Conservation (phyloP, 805 yeast genomes). For the Trichomonascus vanleenenianus region DNA sequence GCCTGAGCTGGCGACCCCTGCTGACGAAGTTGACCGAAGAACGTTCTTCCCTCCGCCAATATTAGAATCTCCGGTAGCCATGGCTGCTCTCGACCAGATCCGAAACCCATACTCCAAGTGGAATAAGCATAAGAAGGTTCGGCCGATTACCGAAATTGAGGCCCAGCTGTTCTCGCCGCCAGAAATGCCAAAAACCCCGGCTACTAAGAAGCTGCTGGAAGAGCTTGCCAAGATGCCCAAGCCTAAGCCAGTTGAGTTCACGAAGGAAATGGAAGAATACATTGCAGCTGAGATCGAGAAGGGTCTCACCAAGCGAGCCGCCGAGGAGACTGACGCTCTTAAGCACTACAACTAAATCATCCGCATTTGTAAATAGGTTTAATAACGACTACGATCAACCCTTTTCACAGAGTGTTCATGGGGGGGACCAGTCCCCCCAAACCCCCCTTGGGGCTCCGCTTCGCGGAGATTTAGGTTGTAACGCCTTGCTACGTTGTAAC, state of each 20-base stretch:
- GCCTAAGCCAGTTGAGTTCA: conserved; percentile 32
- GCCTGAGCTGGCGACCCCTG: conserved; percentile 15
- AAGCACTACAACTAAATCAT: conserved; percentile 9
- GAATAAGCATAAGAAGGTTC: conserved; percentile 41
- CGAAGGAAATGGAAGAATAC: conserved; percentile 48
- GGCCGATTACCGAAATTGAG: conserved; percentile 53
- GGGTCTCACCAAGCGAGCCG: conserved; percentile 20
- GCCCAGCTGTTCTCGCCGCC: conserved; percentile 60
- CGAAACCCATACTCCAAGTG: conserved; percentile 70
- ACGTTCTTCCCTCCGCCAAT: conserved; percentile 66
- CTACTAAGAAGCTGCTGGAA: conserved; percentile 33
- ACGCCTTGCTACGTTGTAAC: neutral
- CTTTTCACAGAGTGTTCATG: neutral
- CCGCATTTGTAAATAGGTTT: neutral
- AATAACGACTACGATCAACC: neutral
- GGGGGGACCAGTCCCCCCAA: no score
- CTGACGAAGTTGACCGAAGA: conserved; percentile 53
- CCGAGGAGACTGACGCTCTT: conserved; percentile 16
- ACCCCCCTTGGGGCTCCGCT: no score
- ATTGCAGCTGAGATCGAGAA: conserved; percentile 35
- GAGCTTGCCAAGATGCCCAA: conserved; percentile 23
- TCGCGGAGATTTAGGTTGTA: no score
- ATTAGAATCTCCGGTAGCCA: conserved; percentile 62
- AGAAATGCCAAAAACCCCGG: conserved; percentile 64
- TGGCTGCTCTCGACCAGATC: conserved; percentile 53